A percentile compares a stretch with the other conserved stretches of the same genome.
These are phyloP conservation scores for Dendrocalamus sinicus DNA, from an alignment of 176 grass and related monocot genomes.

Conservation along the genomic window DNA sequence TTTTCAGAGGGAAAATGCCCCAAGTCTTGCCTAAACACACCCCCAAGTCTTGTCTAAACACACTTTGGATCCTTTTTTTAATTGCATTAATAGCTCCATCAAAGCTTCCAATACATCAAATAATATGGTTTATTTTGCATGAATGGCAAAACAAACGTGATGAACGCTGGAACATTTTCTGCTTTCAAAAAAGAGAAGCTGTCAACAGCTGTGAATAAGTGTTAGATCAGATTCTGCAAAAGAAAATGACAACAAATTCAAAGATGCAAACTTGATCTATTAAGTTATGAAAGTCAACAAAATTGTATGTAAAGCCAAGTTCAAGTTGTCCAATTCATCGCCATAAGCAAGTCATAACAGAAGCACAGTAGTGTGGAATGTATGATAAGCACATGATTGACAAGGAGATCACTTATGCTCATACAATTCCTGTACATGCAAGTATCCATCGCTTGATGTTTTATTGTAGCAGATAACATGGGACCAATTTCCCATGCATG, in stretches of 20 bases:
- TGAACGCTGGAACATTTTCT: no score
- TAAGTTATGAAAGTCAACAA: slow-evolving; percentile 8
- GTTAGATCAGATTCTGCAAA: no score
- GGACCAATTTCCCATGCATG: slow-evolving; percentile 77
- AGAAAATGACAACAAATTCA: no score
- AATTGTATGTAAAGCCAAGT: slow-evolving; percentile 11
- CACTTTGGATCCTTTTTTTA: slow-evolving; percentile 2
- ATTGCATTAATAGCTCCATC: slow-evolving; percentile 12
- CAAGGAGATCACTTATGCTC: slow-evolving; percentile 43
- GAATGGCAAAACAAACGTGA: not conserved
- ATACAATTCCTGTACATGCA: slow-evolving; percentile 92
- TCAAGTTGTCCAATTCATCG: slow-evolving; percentile 11
- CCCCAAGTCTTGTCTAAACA: not conserved
- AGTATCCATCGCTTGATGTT: slow-evolving; percentile 65
- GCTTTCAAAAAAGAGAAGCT: no score
- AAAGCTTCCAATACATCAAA: slow-evolving; percentile 2
- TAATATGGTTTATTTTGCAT: slow-evolving; percentile 1
- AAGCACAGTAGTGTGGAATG: not conserved
- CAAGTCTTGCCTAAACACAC: no score
- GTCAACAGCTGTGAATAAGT: no score
- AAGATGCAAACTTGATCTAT: no score
- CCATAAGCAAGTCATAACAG: slow-evolving; percentile 16
- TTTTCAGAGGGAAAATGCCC: no score
- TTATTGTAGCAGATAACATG: slow-evolving; percentile 76
- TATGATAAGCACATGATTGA: slow-evolving; percentile 38